Percentiles rank a stretch among this genome's conserved stretches.
Evolutionary conservation across 176 grass and related monocot species (phyloP).

Genomic region (Otatea glauca): DNA sequence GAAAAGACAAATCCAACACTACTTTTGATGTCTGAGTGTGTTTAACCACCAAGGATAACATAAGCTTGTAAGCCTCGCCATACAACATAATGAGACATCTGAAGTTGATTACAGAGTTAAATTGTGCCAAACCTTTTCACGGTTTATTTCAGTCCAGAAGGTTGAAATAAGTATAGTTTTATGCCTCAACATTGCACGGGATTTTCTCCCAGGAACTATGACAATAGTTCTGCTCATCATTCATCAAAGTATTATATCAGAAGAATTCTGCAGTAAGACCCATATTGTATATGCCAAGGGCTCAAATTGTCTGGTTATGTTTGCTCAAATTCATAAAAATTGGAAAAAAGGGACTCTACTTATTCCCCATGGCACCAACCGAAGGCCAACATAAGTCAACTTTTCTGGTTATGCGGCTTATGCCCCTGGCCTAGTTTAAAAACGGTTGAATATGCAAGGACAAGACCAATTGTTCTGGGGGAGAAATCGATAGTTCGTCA

Average conservation of each 20-base stretch:
- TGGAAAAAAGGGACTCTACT: no score
- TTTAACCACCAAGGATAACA: background rate
- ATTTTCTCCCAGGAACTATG: no score
- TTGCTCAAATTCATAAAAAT: no score
- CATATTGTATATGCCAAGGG: no score
- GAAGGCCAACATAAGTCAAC: constrained; percentile 1
- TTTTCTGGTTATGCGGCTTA: background rate
- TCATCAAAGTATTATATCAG: no score
- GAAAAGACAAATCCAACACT: background rate
- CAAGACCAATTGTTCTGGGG: background rate
- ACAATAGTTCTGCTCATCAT: no score
- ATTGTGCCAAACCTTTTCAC: background rate
- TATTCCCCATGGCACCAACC: background rate
- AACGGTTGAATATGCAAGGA: background rate
- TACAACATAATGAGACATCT: background rate
- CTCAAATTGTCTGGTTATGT: no score
- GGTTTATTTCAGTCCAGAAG: background rate
- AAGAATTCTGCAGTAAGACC: no score
- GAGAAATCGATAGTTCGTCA: background rate
- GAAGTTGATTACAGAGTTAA: background rate
- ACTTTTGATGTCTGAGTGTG: background rate
- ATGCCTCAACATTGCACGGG: background rate
- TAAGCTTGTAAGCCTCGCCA: background rate
- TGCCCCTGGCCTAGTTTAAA: background rate
- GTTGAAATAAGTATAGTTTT: background rate